phyloP scores from a whole-genome alignment of 2,329 filamentous ascomycete species.

The Sclerotinia nivalis region DNA sequence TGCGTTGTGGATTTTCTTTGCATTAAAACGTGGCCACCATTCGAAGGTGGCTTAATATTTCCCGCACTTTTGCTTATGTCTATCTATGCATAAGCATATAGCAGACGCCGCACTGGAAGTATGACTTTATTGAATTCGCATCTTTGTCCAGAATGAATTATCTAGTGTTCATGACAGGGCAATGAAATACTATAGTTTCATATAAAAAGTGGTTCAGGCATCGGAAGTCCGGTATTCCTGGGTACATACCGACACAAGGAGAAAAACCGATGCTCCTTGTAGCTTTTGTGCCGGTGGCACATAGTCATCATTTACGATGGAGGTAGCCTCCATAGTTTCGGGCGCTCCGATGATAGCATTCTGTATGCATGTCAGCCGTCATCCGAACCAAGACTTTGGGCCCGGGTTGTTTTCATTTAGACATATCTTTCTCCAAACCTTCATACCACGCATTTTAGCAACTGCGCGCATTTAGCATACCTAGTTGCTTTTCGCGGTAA shows the following conservation, averaged over 20 bases:
- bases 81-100: neutral
- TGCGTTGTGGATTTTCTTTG: constrained; percentile 15
- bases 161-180: neutral
- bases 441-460: neutral
- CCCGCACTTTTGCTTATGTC: neutral
- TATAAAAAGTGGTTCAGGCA: neutral
- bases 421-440: neutral
- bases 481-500: neutral
- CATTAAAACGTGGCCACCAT: constrained; percentile 16
- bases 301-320: neutral
- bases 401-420: neutral
- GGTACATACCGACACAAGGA: neutral
- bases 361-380: neutral
- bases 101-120: neutral
- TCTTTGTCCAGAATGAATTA: neutral
- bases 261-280: neutral
- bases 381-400: neutral
- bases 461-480: neutral
- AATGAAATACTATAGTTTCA: neutral
- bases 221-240: constrained; percentile 1
- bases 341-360: neutral
- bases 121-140: constrained; percentile 2
- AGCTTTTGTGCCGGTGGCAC: neutral
- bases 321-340: neutral
- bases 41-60: constrained; percentile 7